Conservation (phyloP, 2,329 filamentous ascomycete genomes). For the Arthrinium phaeospermum region DNA sequence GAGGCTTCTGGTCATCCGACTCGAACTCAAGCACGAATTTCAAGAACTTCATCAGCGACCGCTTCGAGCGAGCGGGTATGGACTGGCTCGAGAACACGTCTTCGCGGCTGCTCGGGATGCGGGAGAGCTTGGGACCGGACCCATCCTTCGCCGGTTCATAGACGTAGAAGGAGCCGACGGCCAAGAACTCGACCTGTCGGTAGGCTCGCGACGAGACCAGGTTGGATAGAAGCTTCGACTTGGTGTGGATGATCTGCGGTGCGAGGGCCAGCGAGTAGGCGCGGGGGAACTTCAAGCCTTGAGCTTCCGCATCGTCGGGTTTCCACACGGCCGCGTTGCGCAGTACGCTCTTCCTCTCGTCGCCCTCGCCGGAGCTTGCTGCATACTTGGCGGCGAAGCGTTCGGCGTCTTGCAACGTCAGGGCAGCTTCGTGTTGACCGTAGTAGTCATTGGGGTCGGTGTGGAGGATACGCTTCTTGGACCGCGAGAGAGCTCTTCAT, state of each 20-base stretch:
- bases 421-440: conserved; percentile 82
- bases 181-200: conserved; percentile 89
- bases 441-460: conserved; percentile 89
- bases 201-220: conserved; percentile 91
- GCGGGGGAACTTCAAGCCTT: conserved; percentile 66
- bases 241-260: conserved; percentile 85
- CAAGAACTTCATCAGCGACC: conserved; percentile 89
- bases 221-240: conserved; percentile 76
- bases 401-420: conserved; percentile 82
- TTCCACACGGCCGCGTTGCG: conserved; percentile 46
- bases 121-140: conserved; percentile 54
- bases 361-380: conserved; percentile 26
- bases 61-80: conserved; percentile 82
- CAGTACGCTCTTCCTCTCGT: conserved; percentile 37
- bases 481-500: conserved; percentile 87
- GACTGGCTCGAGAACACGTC: conserved; percentile 83
- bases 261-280: conserved; percentile 84
- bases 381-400: conserved; percentile 65
- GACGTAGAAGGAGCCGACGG: conserved; percentile 92
- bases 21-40: conserved; percentile 82
- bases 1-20: conserved; percentile 56
- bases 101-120: conserved; percentile 87
- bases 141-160: conserved; percentile 50
- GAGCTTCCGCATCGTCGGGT: conserved; percentile 39
- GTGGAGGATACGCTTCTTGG: conserved; percentile 89